Percentiles rank a stretch among this genome's conserved stretches.
Evolutionary conservation across 2,329 filamentous ascomycete species (phyloP).

Genomic region (Tolypocladium tropicale): DNA sequence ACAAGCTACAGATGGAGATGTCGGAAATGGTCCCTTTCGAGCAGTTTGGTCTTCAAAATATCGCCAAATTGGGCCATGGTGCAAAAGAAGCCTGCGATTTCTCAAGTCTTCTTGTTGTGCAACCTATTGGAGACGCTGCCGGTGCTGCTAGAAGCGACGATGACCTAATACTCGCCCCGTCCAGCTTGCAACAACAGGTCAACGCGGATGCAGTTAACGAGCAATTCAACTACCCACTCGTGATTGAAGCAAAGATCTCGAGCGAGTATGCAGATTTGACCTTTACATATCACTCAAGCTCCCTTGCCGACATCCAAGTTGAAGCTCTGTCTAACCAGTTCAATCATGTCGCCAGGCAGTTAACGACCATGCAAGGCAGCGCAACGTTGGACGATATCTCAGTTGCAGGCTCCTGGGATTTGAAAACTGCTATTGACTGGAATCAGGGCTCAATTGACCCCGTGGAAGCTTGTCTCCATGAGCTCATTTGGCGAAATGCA

Average conservation of each 20-base stretch:
- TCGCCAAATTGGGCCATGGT: neutral
- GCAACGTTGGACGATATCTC: neutral
- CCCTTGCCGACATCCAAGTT: neutral
- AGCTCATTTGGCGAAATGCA: neutral
- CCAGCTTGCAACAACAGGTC: neutral
- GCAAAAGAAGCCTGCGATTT: neutral
- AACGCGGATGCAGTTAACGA: neutral
- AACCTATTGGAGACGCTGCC: neutral
- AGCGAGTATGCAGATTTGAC: neutral
- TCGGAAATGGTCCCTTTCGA: neutral
- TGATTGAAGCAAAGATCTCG: neutral
- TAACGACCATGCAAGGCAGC: neutral
- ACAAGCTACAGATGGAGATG: neutral
- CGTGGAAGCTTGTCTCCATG: no score
- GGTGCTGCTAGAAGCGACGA: neutral
- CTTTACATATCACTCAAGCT: neutral
- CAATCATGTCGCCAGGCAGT: neutral
- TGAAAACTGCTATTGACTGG: neutral
- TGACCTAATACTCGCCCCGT: neutral
- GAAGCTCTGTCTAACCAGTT: neutral
- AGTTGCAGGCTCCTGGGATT: neutral
- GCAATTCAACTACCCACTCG: slow-evolving; percentile 4
- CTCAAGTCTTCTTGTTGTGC: neutral
- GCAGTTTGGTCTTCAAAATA: neutral
- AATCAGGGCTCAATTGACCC: no score